Evolutionary conservation across 2,329 filamentous ascomycete species (phyloP).

Genomic region (Cucurbitaria berberidis): DNA sequence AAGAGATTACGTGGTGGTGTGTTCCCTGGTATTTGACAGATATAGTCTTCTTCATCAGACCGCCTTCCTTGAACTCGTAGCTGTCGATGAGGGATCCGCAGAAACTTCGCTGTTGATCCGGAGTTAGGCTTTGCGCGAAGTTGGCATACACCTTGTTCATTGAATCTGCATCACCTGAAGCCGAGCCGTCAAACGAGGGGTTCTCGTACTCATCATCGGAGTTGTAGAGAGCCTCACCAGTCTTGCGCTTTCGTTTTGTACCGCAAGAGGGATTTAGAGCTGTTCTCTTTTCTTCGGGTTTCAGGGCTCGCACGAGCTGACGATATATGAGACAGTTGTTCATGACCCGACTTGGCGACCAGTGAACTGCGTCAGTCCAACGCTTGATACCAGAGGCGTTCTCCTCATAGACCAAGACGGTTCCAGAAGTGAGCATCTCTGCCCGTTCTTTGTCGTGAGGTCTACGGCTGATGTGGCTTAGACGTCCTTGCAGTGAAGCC

Average conservation of each 20-base stretch:
- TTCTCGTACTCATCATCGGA: conserved; percentile 46
- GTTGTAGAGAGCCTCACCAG: conserved; percentile 36
- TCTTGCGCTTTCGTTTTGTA: conserved; percentile 47
- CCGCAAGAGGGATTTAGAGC: conserved; percentile 46
- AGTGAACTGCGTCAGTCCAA: conserved; percentile 90
- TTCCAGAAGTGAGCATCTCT: conserved; percentile 79
- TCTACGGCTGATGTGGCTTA: conserved; percentile 79
- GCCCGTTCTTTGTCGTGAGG: conserved; percentile 85
- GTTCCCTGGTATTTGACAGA: conserved; percentile 76
- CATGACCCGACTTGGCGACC: conserved; percentile 87
- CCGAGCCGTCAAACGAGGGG: conserved; percentile 24
- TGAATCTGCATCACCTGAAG: conserved; percentile 32
- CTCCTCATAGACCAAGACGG: conserved; percentile 91
- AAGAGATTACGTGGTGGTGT: conserved; percentile 85
- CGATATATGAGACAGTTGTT: conserved; percentile 87
- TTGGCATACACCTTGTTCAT: conserved; percentile 45
- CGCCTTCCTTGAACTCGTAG: conserved; percentile 82
- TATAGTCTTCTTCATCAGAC: conserved; percentile 92
- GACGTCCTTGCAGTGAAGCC: conserved; percentile 71
- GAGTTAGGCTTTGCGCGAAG: conserved; percentile 48
- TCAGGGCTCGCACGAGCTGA: conserved; percentile 62
- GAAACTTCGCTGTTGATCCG: conserved; percentile 63
- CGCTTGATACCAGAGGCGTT: conserved; percentile 89
- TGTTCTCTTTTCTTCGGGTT: conserved; percentile 47
- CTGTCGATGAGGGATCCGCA: conserved; percentile 88